phyloP scores from a whole-genome alignment of 2,329 filamentous ascomycete species.

The Dactylellina haptotyla region DNA sequence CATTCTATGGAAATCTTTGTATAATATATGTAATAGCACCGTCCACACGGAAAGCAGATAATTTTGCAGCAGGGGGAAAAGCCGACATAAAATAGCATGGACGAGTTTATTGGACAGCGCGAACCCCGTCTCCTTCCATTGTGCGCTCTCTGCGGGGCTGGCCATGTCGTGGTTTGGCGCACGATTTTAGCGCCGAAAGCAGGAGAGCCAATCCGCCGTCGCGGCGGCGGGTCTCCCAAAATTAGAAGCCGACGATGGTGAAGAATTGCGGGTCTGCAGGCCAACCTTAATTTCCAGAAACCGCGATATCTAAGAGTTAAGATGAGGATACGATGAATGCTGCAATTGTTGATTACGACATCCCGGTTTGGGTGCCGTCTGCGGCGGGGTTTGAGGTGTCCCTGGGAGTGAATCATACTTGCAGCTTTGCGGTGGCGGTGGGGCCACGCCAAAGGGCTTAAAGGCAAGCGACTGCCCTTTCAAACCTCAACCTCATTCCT shows the following conservation, averaged over 20 bases:
- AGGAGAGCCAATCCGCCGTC: slow-evolving; percentile 31
- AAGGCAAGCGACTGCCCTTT: slow-evolving; percentile 39
- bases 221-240: slow-evolving; percentile 34
- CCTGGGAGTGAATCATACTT: slow-evolving; percentile 45
- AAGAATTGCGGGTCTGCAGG: slow-evolving; percentile 9
- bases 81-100: neutral
- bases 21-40: slow-evolving; percentile 32
- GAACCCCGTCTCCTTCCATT: neutral
- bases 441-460: slow-evolving; percentile 41
- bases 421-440: slow-evolving; percentile 32
- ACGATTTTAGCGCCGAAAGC: slow-evolving; percentile 35
- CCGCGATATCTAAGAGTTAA: neutral
- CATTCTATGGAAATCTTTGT: slow-evolving; percentile 19
- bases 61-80: slow-evolving; percentile 4
- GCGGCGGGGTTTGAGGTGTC: slow-evolving; percentile 1
- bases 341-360: neutral
- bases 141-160: slow-evolving; percentile 6
- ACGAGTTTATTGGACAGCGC: slow-evolving; percentile 10
- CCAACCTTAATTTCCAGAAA: slow-evolving; percentile 12
- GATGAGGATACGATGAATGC: neutral
- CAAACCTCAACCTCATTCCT: slow-evolving; percentile 33
- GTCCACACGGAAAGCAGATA: slow-evolving; percentile 11
- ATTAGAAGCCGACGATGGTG: slow-evolving; percentile 26
- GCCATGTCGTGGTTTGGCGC: slow-evolving; percentile 29
- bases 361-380: neutral